These are phyloP conservation scores for Paramecium primaurelia DNA, from an alignment of 73 alveolate species.

Conservation along the genomic window DNA sequence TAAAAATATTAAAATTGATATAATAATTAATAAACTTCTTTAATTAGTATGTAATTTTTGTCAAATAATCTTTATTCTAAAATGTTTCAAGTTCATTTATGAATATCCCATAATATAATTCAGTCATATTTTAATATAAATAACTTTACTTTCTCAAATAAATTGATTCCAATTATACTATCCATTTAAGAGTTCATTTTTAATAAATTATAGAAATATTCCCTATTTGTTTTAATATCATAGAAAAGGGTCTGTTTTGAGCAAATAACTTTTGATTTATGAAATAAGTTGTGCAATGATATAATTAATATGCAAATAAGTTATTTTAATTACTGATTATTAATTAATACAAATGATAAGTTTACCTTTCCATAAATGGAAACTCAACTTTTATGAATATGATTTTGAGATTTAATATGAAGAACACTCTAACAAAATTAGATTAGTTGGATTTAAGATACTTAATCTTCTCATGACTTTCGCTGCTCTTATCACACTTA, in stretches of 20 bases:
- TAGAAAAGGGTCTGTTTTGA: neutral
- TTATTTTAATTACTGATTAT: neutral
- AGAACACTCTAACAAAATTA: neutral
- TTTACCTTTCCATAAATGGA: neutral
- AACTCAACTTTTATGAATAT: neutral
- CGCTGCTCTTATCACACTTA: neutral
- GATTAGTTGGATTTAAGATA: neutral
- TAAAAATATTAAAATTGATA: too few relatives aligned
- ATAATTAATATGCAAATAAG: neutral
- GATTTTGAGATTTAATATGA: neutral
- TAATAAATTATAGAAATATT: neutral
- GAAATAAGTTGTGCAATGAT: neutral
- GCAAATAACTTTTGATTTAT: neutral
- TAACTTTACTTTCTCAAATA: neutral
- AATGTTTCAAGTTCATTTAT: neutral
- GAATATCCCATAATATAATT: too few relatives aligned
- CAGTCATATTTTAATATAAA: too few relatives aligned
- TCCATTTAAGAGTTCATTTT: neutral
- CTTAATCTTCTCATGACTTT: neutral
- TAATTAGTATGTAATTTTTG: too few relatives aligned
- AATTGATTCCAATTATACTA: too few relatives aligned
- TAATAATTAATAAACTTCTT: too few relatives aligned
- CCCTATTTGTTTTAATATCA: too few relatives aligned
- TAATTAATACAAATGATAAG: neutral
- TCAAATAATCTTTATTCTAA: too few relatives aligned